Evolutionary conservation across 148 eudicot genomes (phyloP), one percentile per base, ranked within the genome.

Genomic region (Chenopodium suecicum): DNA sequence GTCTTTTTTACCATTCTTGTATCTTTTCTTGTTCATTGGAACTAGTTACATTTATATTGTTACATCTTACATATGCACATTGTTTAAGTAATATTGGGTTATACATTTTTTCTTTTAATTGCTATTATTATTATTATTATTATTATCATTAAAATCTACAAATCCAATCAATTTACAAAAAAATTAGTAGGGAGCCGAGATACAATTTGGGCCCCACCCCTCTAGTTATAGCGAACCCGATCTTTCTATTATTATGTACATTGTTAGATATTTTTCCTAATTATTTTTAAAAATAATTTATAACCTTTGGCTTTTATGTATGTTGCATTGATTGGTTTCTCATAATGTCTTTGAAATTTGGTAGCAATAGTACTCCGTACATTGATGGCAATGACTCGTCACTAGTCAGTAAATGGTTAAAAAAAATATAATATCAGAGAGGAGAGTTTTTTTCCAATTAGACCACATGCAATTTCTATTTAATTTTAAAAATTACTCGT

Each of bases 11-110:
- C 83, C 78, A 8, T 80, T 84, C 66, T 81, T 77, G 70, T 80
- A 83, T 71, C 48, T 84, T 84, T 80, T 80, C 78, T 72, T 84
- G 77, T 64, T 60, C 44, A 65, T 80, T 81, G 86, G 83, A 80
- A 84, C 77, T 80, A 76, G 81, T 80, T 75, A 63, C 44, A 34
- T n/a, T 63, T 76, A 37, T 52, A 63, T 70, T 76, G 83, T 31
- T 66, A 44, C 70, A 47, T 80, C 16, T 16, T 66, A 44, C 70
- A 47, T 80, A n/a, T 16, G 79, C 34, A 62, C 72, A 77, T 52
- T 50, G 6, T 16, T 48, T 75, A 58, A 52, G 69, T 22, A 75
- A 76, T 80, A 56, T 76, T 68, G 70, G 31, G 75, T 67, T 73
- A 13, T 74, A 17, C 41, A 19, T 16, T 10, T 34, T 48, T 48